A percentile compares a stretch with the other conserved stretches of the same genome.
These are phyloP conservation scores for Pythium rhizo-oryzae DNA, from an alignment of 352 stramenopile genomes.

Conservation along the genomic window DNA sequence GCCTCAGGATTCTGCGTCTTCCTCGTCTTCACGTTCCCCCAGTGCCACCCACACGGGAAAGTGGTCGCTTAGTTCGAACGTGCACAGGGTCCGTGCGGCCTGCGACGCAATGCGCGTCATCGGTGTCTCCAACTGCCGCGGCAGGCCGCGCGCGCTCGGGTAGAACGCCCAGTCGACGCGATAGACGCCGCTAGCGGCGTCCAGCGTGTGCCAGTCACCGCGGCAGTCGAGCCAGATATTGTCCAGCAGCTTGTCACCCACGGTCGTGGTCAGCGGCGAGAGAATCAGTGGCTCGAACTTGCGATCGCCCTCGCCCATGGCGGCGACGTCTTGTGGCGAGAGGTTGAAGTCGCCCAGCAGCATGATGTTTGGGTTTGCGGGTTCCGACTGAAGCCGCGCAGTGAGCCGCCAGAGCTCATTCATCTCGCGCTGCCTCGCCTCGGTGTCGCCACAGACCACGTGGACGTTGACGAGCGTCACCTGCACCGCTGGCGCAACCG, in stretches of 20 bases:
- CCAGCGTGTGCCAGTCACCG: constrained; percentile 14
- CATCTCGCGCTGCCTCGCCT: constrained; percentile 17
- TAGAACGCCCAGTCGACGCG: constrained; percentile 70
- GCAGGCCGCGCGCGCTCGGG: constrained; percentile 33
- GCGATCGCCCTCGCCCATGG: constrained; percentile 13
- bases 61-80: constrained; percentile 62
- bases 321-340: constrained; percentile 46
- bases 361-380: constrained; percentile 33
- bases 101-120: constrained; percentile 16
- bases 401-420: constrained; percentile 13
- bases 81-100: constrained; percentile 45
- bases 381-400: not conserved
- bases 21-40: not conserved
- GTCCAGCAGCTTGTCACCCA: constrained; percentile 66
- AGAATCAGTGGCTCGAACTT: constrained; percentile 47
- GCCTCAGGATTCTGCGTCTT: not conserved
- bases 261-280: constrained; percentile 49
- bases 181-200: constrained; percentile 48
- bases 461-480: constrained; percentile 46
- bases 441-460: constrained; percentile 25
- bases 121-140: constrained; percentile 21
- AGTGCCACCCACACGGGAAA: constrained; percentile 66
- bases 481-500: constrained; percentile 26
- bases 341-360: constrained; percentile 76
- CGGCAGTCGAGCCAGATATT: constrained; percentile 59